Evolutionary conservation across 192 early-diverging fungal species (phyloP).

Genomic region (Glomus cerebriforme): DNA sequence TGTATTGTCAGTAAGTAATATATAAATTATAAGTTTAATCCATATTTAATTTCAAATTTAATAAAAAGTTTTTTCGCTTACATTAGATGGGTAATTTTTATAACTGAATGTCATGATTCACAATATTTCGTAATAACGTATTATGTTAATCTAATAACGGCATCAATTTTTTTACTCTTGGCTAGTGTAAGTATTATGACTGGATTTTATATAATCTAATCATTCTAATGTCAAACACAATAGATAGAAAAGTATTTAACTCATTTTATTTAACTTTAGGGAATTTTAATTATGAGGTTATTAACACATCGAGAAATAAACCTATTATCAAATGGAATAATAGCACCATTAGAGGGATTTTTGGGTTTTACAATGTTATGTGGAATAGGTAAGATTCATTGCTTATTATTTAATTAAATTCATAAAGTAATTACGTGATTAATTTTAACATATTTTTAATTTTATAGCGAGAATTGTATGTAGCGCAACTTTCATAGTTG

Average conservation of each 20-base stretch:
- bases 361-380: not conserved
- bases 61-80: not conserved
- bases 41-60: too few species aligned
- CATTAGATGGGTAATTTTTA: not conserved
- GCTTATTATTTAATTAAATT: too few species aligned
- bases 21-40: too few species aligned
- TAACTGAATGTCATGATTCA: not conserved
- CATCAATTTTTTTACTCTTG: not conserved
- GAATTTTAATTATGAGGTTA: not conserved
- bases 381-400: not conserved
- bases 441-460: not conserved
- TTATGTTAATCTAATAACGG: not conserved
- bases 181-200: not conserved
- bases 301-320: not conserved
- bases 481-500: not conserved
- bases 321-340: not conserved
- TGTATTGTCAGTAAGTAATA: too few species aligned
- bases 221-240: too few species aligned
- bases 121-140: not conserved
- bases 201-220: not conserved
- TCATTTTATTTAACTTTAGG: not conserved
- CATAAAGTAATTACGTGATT: not conserved
- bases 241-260: not conserved
- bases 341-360: constrained; percentile 18
- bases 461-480: not conserved